Evolutionary conservation across 805 yeast species (phyloP), one percentile per base, ranked within the genome.

Genomic region (Suhomyces faveliae): DNA sequence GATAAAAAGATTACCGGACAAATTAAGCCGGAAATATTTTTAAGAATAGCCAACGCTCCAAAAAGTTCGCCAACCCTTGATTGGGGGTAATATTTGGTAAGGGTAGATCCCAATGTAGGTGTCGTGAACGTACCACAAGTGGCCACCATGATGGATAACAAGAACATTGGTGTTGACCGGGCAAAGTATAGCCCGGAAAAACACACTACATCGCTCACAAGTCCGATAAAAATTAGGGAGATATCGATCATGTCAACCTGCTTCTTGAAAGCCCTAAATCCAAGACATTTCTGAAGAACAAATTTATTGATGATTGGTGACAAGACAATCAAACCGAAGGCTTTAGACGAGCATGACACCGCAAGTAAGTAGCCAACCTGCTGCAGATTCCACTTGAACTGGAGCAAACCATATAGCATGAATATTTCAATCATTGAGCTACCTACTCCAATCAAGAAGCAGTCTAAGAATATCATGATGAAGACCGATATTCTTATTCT

Each of bases 11-110:
- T 15, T 5, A 80, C 62, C 0, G 91, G 89, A 0, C 74, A 66
- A 9, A 76, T 45, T 48, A 83, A 65, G 48, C 70, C 64, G 3
- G 77, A 61, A 0, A 77, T 43, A 51, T 80, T 83, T 56, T 81
- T 78, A 11, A 84, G 59, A 42, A 86, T 60, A 0, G 88, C 79
- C 37, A 84, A 61, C 0, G 85, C 88, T 10, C 91, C 90, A 65
- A 85, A 85, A 17, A 83, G 70, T 61, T 85, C 89, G 12, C 94
- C 94, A 4, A 80, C 74, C 49, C 76, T 75, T 5, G 76, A 72
- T 29, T 79, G 79, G 1, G 80, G 79, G 51, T 74, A 78, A 60
- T 83, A 81, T 59, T 86, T 86, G 44, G 83, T 72, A 6, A 85
- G 64, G 0, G 86, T 55, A 0, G 85, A 73, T 55, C 81, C 84